phyloP scores from a whole-genome alignment of 192 early-diverging fungal genomes.

The Spinellus fusiger region DNA sequence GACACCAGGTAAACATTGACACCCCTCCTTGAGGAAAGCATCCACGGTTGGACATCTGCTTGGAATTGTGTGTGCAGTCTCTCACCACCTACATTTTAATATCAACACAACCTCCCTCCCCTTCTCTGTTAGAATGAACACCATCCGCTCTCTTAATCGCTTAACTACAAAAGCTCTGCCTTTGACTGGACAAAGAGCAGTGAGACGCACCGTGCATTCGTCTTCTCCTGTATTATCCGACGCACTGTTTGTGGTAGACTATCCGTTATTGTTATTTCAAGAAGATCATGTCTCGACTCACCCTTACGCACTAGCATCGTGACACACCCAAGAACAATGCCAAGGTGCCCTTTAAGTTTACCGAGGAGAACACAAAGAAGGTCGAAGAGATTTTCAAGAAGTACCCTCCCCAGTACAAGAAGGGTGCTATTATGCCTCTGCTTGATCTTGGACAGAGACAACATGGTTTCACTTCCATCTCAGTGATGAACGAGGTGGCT shows the following conservation, averaged over 20 bases:
- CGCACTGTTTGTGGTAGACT: slow-evolving; percentile 52
- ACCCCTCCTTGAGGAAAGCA: too few relatives aligned
- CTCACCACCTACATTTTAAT: too few relatives aligned
- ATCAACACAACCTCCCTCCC: too few relatives aligned
- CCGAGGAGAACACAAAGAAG: slow-evolving; percentile 66
- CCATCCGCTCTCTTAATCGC: slow-evolving; percentile 35
- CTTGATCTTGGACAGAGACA: slow-evolving; percentile 95
- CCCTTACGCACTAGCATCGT: slow-evolving; percentile 50
- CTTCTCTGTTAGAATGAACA: slow-evolving; percentile 35
- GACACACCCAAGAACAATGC: slow-evolving; percentile 80
- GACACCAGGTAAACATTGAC: too few relatives aligned
- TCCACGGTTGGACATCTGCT: too few relatives aligned
- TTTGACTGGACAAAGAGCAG: slow-evolving; percentile 21
- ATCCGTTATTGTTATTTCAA: not conserved
- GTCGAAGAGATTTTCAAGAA: slow-evolving; percentile 85
- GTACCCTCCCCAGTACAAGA: slow-evolving; percentile 98
- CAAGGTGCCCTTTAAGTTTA: slow-evolving; percentile 82
- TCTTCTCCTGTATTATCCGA: slow-evolving; percentile 44
- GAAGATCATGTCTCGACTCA: not conserved
- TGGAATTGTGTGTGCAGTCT: too few relatives aligned
- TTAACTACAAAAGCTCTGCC: slow-evolving; percentile 30
- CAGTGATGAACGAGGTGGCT: slow-evolving; percentile 97
- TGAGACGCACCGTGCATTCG: slow-evolving; percentile 39
- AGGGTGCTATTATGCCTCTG: slow-evolving; percentile 92
- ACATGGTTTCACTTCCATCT: slow-evolving; percentile 87